Base-by-base conservation (phyloP, 352 stramenopile species). In the Bremia lactucae region DNA sequence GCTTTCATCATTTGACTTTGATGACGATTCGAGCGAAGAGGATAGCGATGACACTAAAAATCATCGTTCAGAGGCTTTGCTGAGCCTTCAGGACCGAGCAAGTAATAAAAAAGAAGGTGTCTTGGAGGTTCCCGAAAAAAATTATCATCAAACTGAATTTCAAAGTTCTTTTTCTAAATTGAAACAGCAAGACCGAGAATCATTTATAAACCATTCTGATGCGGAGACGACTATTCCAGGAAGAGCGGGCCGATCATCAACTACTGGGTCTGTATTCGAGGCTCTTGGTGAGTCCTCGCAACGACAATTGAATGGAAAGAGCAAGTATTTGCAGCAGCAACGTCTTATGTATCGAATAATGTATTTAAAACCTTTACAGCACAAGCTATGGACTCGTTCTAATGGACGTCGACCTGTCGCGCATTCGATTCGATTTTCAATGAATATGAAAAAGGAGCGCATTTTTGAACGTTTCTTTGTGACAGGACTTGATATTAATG, bases 381-480 rank as follows among this genome's bases (percentile, higher is more conserved):
- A 62, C 2, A 65, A 83, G 53, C 41, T 85, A 5, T 87, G 78
- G 74, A 41, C 65, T 7, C 55, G 78, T 38, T 54, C 55, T 0
- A 46, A 58, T 37, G 71, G 72, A 39, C 48, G 84, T 22, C 64
- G 84, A 16, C 82, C 64, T 22, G 60, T 87, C 18, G 79, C 75
- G 13, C 70, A 65, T 5, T 86, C 76, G 0, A 69, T 89, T 35
- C 72, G 86, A 46, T 83, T 81, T 42, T 89, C 72, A 2, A 83
- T 87, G 71, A 70, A 88, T 24, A 49, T 86, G 14, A 82, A 83
- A 46, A 81, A 80, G 49, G 77, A 87, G 46, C 76, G 76, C 38
- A 61, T 92, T 1, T 92, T 89, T 37, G 79, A 92, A 43, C 72
- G 79, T 28, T 92, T 87, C 38, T 83, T 92, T 52, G 66, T 92